A percentile compares a stretch with the other conserved stretches of the same genome.
phyloP scores from a whole-genome alignment of 768 basidiomycete genomes.

The Kwoniella mangroviensis region DNA sequence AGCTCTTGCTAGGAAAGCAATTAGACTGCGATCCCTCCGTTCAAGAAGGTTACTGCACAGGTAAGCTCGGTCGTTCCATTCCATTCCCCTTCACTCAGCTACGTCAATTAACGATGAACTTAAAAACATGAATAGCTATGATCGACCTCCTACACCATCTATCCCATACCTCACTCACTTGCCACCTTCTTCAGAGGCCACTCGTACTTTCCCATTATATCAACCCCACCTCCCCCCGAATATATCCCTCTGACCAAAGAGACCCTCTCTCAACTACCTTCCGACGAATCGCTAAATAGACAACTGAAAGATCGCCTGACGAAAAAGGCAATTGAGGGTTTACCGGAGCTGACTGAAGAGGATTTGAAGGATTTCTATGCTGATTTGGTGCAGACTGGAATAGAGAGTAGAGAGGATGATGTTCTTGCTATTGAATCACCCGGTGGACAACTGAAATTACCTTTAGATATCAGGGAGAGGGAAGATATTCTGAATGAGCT shows the following conservation, averaged over 20 bases:
- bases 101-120: no score
- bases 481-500: slow-evolving; percentile 10
- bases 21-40: slow-evolving; percentile 5
- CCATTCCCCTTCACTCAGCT: not conserved
- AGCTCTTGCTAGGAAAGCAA: slow-evolving; percentile 15
- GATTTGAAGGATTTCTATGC: slow-evolving; percentile 29
- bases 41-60: slow-evolving; percentile 4
- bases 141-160: not conserved
- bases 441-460: slow-evolving; percentile 12
- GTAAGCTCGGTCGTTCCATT: not conserved
- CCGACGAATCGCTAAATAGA: not conserved
- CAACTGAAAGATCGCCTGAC: slow-evolving; percentile 19
- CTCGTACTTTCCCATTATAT: slow-evolving; percentile 19
- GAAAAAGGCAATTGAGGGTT: slow-evolving; percentile 10
- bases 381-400: slow-evolving; percentile 24
- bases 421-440: slow-evolving; percentile 4
- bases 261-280: slow-evolving; percentile 14
- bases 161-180: slow-evolving; percentile 12
- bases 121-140: not conserved
- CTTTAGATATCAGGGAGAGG: slow-evolving; percentile 17
- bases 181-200: not conserved
- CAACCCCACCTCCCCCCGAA: slow-evolving; percentile 3
- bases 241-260: slow-evolving; percentile 22
- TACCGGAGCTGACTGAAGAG: slow-evolving; percentile 26
- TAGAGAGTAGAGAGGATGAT: not conserved